phyloP scores from a whole-genome alignment of 192 early-diverging fungal genomes.

The Entrophospora sp. region DNA sequence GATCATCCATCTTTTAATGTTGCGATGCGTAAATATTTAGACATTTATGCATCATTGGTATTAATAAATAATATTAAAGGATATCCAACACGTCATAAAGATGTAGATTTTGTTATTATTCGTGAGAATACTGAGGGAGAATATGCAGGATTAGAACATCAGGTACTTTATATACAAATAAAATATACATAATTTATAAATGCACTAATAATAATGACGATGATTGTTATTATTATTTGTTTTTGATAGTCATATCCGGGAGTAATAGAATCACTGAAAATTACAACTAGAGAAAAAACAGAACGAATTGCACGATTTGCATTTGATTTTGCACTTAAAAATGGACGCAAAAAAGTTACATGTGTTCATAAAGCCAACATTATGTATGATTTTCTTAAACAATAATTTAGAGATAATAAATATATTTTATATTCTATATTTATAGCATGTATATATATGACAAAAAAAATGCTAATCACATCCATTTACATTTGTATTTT shows the following conservation, averaged over 20 bases:
- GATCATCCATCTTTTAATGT: constrained; percentile 97
- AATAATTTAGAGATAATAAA: not conserved
- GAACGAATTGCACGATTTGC: constrained; percentile 98
- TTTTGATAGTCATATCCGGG: constrained; percentile 79
- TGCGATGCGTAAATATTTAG: constrained; percentile 91
- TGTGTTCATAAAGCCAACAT: constrained; percentile 99
- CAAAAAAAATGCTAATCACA: no score
- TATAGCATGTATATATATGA: no score
- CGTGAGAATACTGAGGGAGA: constrained; percentile 99
- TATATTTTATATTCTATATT: no score
- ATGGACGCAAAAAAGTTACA: constrained; percentile 96
- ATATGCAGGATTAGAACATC: constrained; percentile 98
- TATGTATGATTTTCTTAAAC: constrained; percentile 62
- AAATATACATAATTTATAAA: constrained; percentile 7
- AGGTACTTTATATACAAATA: constrained; percentile 32
- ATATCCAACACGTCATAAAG: constrained; percentile 78
- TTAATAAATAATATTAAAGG: constrained; percentile 86
- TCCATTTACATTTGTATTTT: not conserved
- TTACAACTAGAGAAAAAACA: constrained; percentile 92
- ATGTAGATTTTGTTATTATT: constrained; percentile 97
- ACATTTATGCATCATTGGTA: constrained; percentile 95
- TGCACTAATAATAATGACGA: not conserved
- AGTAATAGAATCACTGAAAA: constrained; percentile 98
- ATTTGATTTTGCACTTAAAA: constrained; percentile 97
- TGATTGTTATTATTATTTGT: not conserved